phyloP scores from a whole-genome alignment of 495 filamentous ascomycete species.

The Darksidea phi region DNA sequence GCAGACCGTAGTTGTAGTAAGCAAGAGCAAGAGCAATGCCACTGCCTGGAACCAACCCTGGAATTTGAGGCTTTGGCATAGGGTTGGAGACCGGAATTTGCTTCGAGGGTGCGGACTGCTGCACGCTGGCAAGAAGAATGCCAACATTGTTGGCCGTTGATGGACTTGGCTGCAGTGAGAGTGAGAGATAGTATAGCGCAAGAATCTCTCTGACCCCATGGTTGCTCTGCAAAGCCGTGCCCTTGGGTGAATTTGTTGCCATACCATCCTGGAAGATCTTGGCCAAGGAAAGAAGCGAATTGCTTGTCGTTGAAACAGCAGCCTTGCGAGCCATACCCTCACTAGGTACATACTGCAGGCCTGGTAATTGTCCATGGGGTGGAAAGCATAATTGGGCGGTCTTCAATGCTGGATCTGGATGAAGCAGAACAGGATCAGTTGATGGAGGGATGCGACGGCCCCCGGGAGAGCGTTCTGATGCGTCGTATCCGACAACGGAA shows the following conservation, averaged over 20 bases:
- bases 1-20: slow-evolving; percentile 92
- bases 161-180: slow-evolving; percentile 92
- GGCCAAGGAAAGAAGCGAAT: slow-evolving; percentile 88
- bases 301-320: slow-evolving; percentile 90
- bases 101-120: slow-evolving; percentile 59
- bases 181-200: slow-evolving; percentile 91
- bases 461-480: slow-evolving; percentile 24
- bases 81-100: slow-evolving; percentile 25
- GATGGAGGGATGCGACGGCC: slow-evolving; percentile 35
- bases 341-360: slow-evolving; percentile 66
- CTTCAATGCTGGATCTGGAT: slow-evolving; percentile 77
- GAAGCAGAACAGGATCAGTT: slow-evolving; percentile 69
- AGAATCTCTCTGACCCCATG: slow-evolving; percentile 89
- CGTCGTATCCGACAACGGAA: slow-evolving; percentile 59
- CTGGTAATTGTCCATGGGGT: slow-evolving; percentile 75
- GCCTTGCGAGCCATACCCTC: slow-evolving; percentile 73
- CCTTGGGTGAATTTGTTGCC: slow-evolving; percentile 66
- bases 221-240: slow-evolving; percentile 58
- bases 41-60: slow-evolving; percentile 80
- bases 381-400: slow-evolving; percentile 85
- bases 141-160: slow-evolving; percentile 99
- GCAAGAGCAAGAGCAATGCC: slow-evolving; percentile 84
- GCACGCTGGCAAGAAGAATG: slow-evolving; percentile 90
- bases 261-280: slow-evolving; percentile 99
- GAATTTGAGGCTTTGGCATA: slow-evolving; percentile 51